phyloP scores from a whole-genome alignment of 257 asterid species.

The Linaria vulgaris region DNA sequence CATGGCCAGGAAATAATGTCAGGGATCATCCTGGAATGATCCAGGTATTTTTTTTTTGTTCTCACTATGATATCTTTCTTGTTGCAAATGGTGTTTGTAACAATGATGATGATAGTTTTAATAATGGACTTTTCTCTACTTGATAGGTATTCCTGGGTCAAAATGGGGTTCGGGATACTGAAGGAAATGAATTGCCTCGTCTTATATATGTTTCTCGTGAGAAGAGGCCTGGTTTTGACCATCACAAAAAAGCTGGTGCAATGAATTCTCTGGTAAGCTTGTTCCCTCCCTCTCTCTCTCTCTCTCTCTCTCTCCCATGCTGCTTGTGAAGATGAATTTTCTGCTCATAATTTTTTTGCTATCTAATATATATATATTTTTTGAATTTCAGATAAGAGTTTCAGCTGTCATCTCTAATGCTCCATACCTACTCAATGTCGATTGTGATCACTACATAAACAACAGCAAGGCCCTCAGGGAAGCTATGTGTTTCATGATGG shows the following conservation, averaged over 20 bases:
- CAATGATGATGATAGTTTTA: background rate
- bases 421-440: slow-evolving; percentile 90
- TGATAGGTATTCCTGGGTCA: slow-evolving; percentile 86
- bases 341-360: background rate
- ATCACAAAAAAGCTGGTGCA: slow-evolving; percentile 98
- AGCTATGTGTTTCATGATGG: slow-evolving; percentile 99
- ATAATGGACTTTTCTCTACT: slow-evolving; percentile 22
- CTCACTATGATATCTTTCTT: background rate
- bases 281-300: background rate
- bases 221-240: slow-evolving; percentile 96
- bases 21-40: slow-evolving; percentile 99
- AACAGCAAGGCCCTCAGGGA: slow-evolving; percentile 96
- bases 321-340: background rate
- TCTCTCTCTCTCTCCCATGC: background rate
- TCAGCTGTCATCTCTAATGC: slow-evolving; percentile 97
- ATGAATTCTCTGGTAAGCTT: slow-evolving; percentile 85
- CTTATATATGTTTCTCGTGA: slow-evolving; percentile 97
- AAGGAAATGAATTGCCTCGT: slow-evolving; percentile 89
- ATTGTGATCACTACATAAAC: slow-evolving; percentile 96
- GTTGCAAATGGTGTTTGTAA: too few relatives aligned
- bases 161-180: slow-evolving; percentile 78
- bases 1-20: slow-evolving; percentile 95
- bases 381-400: slow-evolving; percentile 66
- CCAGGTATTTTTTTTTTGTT: slow-evolving; percentile 50
- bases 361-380: slow-evolving; percentile 2